Evolutionary conservation across 805 yeast species (phyloP), one percentile per base, ranked within the genome.

Genomic region (Saccharomycopsis oosterbeekiorum): DNA sequence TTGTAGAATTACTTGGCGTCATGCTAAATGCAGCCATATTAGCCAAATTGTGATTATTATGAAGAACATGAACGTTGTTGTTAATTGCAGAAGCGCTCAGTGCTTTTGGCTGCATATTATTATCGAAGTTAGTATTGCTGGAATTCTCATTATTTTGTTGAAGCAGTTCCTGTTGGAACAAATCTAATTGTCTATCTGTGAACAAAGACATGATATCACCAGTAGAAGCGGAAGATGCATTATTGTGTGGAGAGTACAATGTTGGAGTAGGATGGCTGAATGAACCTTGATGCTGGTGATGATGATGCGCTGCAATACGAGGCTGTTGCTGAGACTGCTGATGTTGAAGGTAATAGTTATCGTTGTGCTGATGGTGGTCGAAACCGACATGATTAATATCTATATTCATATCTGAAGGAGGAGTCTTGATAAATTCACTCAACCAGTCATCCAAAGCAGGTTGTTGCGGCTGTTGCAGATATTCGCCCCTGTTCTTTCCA

Each of bases 391-490:
- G 81, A 64, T 84, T 77, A 57, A 78, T 70, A 66, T 83, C 63
- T 77, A 78, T 81, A 60, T 82, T 80, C 39, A 80, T 77, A 56
- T 84, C 88, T 64, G 81, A 78, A 12, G 53, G 53, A 5, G 90
- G 88, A 0, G 88, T 82, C 60, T 78, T 83, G 57, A 87, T 81
- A 66, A 88, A 85, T 64, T 86, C 90, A 39, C 83, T 78, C 15
- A 88, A 73, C 92, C 93, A 86, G 62, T 83, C 85, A 36, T 80
- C 82, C n/a, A 58, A 56, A 15, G 53, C 40, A 57, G 50, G 51
- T 58, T 43, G 26, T 26, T 34, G 51, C 57, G 40, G 26, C 21
- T 34, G 58, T 62, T 1, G 65, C 54, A 21, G 55, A 51, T 17
- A 26, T 2, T 47, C 53, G 9, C 53, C 53, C 34, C 34, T 42